A percentile compares a stretch with the other conserved stretches of the same genome.
phyloP scores from a whole-genome alignment of 352 stramenopile genomes.

The Globisporangium nunn region DNA sequence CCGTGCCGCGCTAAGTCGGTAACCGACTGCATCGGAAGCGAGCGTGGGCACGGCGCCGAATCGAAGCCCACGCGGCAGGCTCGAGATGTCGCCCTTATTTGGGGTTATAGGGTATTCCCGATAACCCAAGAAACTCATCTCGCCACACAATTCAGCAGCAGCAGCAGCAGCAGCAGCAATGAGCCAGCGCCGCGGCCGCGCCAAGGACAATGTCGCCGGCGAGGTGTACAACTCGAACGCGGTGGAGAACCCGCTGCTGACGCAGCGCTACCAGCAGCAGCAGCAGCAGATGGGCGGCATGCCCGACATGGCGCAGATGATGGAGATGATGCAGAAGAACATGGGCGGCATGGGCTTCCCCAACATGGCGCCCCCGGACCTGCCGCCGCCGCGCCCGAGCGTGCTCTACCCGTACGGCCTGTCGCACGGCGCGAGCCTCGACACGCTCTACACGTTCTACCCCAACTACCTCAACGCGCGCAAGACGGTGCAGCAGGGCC shows the following conservation, averaged over 20 bases:
- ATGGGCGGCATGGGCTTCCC: slow-evolving; percentile 35
- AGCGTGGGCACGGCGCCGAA: too few relatives aligned
- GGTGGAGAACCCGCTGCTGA: slow-evolving; percentile 22
- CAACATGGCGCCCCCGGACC: slow-evolving; percentile 21
- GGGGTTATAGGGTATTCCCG: too few relatives aligned
- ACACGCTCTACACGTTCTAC: slow-evolving; percentile 74
- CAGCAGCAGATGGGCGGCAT: slow-evolving; percentile 44
- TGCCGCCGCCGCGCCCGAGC: slow-evolving; percentile 44
- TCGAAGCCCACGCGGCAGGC: too few relatives aligned
- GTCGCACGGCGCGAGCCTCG: slow-evolving; percentile 41
- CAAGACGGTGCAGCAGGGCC: slow-evolving; percentile 79
- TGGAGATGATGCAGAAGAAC: slow-evolving; percentile 35
- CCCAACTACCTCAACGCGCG: slow-evolving; percentile 81
- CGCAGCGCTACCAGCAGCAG: slow-evolving; percentile 22
- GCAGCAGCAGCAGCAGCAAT: slow-evolving; percentile 1
- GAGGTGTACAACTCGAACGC: slow-evolving; percentile 85
- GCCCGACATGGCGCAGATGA: slow-evolving; percentile 35
- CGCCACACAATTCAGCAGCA: too few relatives aligned
- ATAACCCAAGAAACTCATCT: too few relatives aligned
- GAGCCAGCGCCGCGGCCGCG: slow-evolving; percentile 44
- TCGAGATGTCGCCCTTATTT: too few relatives aligned
- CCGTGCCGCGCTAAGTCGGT: too few relatives aligned
- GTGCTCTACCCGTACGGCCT: slow-evolving; percentile 65
- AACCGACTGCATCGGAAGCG: too few relatives aligned
- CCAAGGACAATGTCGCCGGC: slow-evolving; percentile 71